Evolutionary conservation across 129 eudicot genomes (phyloP).

Genomic region (Centaurea solstitialis): DNA sequence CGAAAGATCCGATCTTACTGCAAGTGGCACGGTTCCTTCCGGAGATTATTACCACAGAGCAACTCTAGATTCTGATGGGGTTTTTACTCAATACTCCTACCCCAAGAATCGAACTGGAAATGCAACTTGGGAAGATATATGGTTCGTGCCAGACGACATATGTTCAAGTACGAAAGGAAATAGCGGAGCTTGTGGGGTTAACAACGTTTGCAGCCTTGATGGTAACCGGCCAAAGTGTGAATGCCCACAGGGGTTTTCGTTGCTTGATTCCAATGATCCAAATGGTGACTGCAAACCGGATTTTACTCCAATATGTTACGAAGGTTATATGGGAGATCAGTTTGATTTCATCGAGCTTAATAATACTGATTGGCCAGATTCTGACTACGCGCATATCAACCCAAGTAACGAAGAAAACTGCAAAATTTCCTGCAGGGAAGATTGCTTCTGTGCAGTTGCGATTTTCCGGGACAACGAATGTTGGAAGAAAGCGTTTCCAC

Average conservation of each 20-base stretch:
- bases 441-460: constrained; percentile 62
- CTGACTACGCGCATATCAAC: constrained; percentile 18
- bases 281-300: constrained; percentile 45
- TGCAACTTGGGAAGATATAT: constrained; percentile 8
- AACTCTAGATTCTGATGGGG: constrained; percentile 47
- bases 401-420: constrained; percentile 21
- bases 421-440: constrained; percentile 44
- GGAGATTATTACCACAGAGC: constrained; percentile 43
- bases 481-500: constrained; percentile 41
- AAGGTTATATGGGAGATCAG: background rate
- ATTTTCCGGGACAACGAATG: constrained; percentile 8
- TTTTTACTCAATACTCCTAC: constrained; percentile 38
- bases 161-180: constrained; percentile 10
- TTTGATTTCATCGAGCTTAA: constrained; percentile 21
- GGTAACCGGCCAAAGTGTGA: constrained; percentile 37
- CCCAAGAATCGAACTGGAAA: constrained; percentile 22
- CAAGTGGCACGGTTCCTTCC: background rate
- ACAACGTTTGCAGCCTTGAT: constrained; percentile 46
- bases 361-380: constrained; percentile 31
- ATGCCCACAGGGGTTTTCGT: constrained; percentile 46
- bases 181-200: constrained; percentile 52
- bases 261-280: constrained; percentile 37
- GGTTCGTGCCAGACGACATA: constrained; percentile 46
- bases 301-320: constrained; percentile 33
- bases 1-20: background rate